phyloP scores from a whole-genome alignment of 441 rosid genomes.

The Syzygium syzygioides region DNA sequence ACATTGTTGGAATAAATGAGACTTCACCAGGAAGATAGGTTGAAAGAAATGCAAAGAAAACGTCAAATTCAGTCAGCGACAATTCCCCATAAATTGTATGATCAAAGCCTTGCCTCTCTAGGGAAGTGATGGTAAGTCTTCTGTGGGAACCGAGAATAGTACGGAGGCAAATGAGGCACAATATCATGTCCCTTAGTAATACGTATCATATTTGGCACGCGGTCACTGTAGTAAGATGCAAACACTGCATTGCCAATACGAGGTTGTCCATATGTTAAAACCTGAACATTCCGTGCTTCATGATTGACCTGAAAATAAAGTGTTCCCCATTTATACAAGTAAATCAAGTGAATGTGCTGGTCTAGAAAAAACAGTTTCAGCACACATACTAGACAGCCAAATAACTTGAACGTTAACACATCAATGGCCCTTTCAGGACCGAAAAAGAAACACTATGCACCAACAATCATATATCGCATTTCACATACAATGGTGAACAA shows the following conservation, averaged over 20 bases:
- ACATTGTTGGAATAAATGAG: neutral
- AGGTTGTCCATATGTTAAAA: neutral
- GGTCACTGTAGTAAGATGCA: neutral
- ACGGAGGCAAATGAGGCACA: neutral
- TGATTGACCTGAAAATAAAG: neutral
- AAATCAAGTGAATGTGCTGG: neutral
- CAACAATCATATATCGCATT: neutral
- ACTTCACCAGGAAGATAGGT: neutral
- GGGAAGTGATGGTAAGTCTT: neutral
- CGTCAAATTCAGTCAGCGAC: neutral
- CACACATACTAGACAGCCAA: neutral
- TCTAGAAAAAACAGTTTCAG: neutral
- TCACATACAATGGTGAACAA: neutral
- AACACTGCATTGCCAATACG: neutral
- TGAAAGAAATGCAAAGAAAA: neutral
- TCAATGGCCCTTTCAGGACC: neutral
- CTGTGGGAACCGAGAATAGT: neutral
- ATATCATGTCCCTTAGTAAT: neutral
- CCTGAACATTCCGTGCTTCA: neutral
- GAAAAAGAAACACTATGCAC: neutral
- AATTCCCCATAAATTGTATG: neutral
- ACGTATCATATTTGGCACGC: neutral
- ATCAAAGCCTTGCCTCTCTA: neutral
- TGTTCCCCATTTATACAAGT: neutral
- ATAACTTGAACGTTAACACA: neutral